Evolutionary conservation across 2,329 filamentous ascomycete species (phyloP).

Genomic region (Penicillium sp.): DNA sequence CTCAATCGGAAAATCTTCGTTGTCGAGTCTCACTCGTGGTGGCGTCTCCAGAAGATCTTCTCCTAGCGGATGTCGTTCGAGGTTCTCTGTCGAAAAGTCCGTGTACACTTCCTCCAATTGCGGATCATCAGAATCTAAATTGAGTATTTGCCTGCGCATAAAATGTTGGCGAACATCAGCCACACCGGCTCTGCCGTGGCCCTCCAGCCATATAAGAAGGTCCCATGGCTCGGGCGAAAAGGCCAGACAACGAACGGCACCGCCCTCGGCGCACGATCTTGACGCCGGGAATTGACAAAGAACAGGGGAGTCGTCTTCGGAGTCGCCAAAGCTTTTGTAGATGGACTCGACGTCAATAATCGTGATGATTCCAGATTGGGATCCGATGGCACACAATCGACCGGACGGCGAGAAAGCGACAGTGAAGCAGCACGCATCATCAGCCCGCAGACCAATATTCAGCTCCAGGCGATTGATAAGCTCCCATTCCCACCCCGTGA

Average conservation of each 20-base stretch:
- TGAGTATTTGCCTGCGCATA: constrained; percentile 45
- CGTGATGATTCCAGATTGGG: constrained; percentile 50
- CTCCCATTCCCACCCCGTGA: constrained; percentile 45
- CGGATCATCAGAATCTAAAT: constrained; percentile 37
- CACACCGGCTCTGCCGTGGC: constrained; percentile 58
- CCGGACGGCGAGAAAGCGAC: constrained; percentile 52
- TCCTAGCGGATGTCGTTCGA: constrained; percentile 26
- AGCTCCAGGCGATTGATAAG: constrained; percentile 41
- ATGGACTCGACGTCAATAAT: constrained; percentile 45
- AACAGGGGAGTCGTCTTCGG: constrained; percentile 48
- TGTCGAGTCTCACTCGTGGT: constrained; percentile 27
- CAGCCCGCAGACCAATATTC: constrained; percentile 41
- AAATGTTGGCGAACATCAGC: constrained; percentile 51
- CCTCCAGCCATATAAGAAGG: constrained; percentile 90
- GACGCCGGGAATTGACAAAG: constrained; percentile 77
- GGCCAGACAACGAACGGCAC: constrained; percentile 84
- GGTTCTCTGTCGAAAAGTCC: constrained; percentile 31
- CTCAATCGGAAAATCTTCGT: constrained; percentile 26
- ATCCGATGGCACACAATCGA: constrained; percentile 51
- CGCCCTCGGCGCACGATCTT: constrained; percentile 65
- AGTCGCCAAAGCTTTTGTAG: constrained; percentile 21
- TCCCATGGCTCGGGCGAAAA: constrained; percentile 91
- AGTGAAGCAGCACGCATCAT: constrained; percentile 50
- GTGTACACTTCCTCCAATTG: constrained; percentile 36
- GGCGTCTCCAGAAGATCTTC: constrained; percentile 26